A percentile compares a stretch with the other conserved stretches of the same genome.
phyloP scores from a whole-genome alignment of 768 basidiomycete genomes.

The Amanita pallidorosea region DNA sequence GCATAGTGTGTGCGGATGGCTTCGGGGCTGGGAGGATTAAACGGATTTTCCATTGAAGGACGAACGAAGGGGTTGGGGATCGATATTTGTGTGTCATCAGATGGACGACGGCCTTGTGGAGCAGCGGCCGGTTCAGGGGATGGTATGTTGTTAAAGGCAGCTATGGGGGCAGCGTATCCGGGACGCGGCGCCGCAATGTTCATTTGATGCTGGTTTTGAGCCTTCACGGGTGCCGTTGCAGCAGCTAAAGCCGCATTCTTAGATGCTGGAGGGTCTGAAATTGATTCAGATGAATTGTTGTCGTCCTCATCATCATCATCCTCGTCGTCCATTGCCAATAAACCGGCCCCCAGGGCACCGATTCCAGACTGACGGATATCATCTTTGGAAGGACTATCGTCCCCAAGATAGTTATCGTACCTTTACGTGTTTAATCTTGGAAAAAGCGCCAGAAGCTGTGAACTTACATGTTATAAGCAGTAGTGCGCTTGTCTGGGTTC shows the following conservation, averaged over 20 bases:
- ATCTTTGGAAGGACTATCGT: conserved; percentile 13
- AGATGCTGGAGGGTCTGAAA: conserved; percentile 13
- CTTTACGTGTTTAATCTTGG: conserved; percentile 20
- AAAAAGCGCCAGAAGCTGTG: conserved; percentile 5
- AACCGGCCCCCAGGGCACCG: conserved; percentile 33
- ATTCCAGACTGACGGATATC: conserved; percentile 41
- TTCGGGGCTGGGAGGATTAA: conserved; percentile 11
- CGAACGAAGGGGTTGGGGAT: conserved; percentile 6
- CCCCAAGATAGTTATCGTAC: conserved; percentile 51
- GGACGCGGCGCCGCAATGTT: conserved; percentile 60
- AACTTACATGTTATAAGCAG: conserved; percentile 62
- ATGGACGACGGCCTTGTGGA: conserved; percentile 20
- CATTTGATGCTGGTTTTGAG: conserved; percentile 6
- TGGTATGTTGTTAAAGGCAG: conserved; percentile 45
- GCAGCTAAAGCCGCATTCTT: conserved; percentile 28
- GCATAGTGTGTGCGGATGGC: conserved; percentile 10
- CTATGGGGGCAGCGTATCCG: conserved; percentile 62
- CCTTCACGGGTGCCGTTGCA: conserved; percentile 14
- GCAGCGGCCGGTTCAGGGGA: conserved; percentile 32
- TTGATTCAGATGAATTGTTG: conserved; percentile 19
- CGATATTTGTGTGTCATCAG: conserved; percentile 10
- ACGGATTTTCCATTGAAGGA: conserved; percentile 17
- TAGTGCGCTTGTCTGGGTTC: conserved; percentile 45
- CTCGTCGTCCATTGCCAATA: conserved; percentile 12
- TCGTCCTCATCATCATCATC: conserved; percentile 12